phyloP scores from a whole-genome alignment of 2,329 filamentous ascomycete species.

The Arthrobotrys conoides region DNA sequence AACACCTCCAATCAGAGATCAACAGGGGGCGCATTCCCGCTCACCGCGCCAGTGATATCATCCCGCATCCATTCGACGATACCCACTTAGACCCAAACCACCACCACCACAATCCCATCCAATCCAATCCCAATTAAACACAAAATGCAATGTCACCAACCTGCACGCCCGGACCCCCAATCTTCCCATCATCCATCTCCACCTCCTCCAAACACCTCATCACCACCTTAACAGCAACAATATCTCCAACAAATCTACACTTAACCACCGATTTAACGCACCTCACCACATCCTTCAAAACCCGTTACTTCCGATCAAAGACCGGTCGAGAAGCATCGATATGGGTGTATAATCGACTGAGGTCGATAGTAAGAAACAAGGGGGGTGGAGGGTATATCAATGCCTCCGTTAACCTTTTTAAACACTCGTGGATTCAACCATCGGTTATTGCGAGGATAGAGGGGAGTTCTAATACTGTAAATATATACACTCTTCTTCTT shows the following conservation, averaged over 20 bases:
- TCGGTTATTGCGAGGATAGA: slow-evolving; percentile 92
- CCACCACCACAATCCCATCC: too few species aligned
- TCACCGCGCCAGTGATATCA: too few species aligned
- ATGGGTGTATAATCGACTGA: slow-evolving; percentile 33
- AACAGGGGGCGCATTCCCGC: too few species aligned
- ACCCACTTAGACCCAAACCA: too few species aligned
- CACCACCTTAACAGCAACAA: neutral
- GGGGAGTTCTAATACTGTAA: slow-evolving; percentile 68
- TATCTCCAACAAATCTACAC: neutral
- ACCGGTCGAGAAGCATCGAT: slow-evolving; percentile 38
- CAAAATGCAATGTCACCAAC: neutral
- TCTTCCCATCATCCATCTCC: neutral
- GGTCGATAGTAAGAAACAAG: neutral
- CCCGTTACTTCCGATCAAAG: slow-evolving; percentile 43
- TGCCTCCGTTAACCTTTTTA: slow-evolving; percentile 73
- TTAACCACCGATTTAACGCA: slow-evolving; percentile 18
- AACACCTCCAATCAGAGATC: too few species aligned
- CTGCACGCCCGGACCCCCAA: neutral
- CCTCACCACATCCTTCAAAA: slow-evolving; percentile 39
- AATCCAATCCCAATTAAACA: too few species aligned
- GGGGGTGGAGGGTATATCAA: neutral
- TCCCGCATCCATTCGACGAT: too few species aligned
- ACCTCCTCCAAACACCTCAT: neutral
- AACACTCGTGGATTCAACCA: slow-evolving; percentile 88
- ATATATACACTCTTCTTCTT: too few species aligned